These are phyloP conservation scores for Trametes punicea DNA, from an alignment of 768 basidiomycete genomes.

Conservation along the genomic window DNA sequence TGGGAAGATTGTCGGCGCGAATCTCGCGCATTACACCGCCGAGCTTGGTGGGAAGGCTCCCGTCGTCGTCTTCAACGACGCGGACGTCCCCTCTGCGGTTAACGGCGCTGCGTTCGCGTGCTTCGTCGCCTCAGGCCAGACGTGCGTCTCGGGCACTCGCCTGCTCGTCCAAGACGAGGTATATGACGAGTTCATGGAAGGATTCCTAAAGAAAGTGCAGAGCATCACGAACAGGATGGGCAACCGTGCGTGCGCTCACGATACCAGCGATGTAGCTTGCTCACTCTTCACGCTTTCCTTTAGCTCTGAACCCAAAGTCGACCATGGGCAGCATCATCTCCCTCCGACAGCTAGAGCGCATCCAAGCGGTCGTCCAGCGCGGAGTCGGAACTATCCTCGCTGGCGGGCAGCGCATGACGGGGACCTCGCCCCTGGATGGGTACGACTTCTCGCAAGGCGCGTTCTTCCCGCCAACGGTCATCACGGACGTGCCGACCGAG, in stretches of 20 bases:
- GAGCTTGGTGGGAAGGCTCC: slow-evolving; percentile 90
- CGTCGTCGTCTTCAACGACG: slow-evolving; percentile 75
- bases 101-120: slow-evolving; percentile 83
- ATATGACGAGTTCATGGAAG: slow-evolving; percentile 63
- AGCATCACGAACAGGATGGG: slow-evolving; percentile 72
- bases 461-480: slow-evolving; percentile 81
- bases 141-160: slow-evolving; percentile 90
- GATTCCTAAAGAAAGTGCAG: slow-evolving; percentile 59
- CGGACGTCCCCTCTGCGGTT: slow-evolving; percentile 68
- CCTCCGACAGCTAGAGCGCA: slow-evolving; percentile 55
- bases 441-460: slow-evolving; percentile 68
- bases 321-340: slow-evolving; percentile 85
- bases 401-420: slow-evolving; percentile 67
- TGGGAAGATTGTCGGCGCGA: slow-evolving; percentile 69
- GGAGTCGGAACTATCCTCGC: slow-evolving; percentile 46
- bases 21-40: slow-evolving; percentile 73
- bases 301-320: slow-evolving; percentile 68
- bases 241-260: slow-evolving; percentile 45
- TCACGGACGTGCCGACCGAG: slow-evolving; percentile 50
- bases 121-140: slow-evolving; percentile 86
- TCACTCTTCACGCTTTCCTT: background rate
- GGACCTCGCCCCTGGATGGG: slow-evolving; percentile 60
- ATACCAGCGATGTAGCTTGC: too few species aligned
- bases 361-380: slow-evolving; percentile 52
- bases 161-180: slow-evolving; percentile 68